Base-by-base conservation (phyloP, 139 green algal genomes). In the Helicosporidium sp. region DNA sequence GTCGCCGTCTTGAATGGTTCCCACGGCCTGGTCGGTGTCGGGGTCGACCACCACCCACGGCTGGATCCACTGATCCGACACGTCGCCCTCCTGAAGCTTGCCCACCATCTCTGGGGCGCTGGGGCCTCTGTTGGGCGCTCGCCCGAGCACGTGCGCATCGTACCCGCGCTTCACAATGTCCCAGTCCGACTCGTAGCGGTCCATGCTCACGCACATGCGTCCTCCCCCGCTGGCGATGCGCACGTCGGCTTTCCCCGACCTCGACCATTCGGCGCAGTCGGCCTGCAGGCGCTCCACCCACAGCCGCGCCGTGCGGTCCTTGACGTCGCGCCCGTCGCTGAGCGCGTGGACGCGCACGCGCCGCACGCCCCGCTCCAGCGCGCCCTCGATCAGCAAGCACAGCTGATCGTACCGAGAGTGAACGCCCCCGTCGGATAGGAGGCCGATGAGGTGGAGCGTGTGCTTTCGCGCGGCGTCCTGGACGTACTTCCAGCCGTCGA, bases 171-270 rank as follows among this genome's bases (percentile, higher is more conserved):
- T 75, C 31, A 95, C 85, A 27, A 95, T 86, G 34, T 55, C 49
- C 85, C 85, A 95, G 65, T 95, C 85, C 0, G 78, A 75, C 78
- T 94, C 84, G 46, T 94, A 94, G 10, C 84, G 70, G 46, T 94
- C 85, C 85, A 95, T 95, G 33, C 79, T 93, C 17, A 87, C 68
- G 10, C 61, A 19, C 85, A 95, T 95, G 62, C 85, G 70, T 8
- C 85, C 85, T 24, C 85, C 85, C 3, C 85, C 85, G 0, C 75
- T 89, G 1, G 85, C 85, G 48, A 95, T 85, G 26, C 63, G 55
- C 5, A 69, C 75, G 49, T 95, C 85, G 7, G n/a, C n/a, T n/a
- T n/a, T n/a, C n/a, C n/a, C n/a, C n/a, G n/a, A n/a, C n/a, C n/a
- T n/a, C n/a, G n/a, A n/a, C n/a, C n/a, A n/a, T n/a, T n/a, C n/a